phyloP scores from a whole-genome alignment of 1,284 basidiomycete genomes.

The Mycosarcoma maydis region DNA sequence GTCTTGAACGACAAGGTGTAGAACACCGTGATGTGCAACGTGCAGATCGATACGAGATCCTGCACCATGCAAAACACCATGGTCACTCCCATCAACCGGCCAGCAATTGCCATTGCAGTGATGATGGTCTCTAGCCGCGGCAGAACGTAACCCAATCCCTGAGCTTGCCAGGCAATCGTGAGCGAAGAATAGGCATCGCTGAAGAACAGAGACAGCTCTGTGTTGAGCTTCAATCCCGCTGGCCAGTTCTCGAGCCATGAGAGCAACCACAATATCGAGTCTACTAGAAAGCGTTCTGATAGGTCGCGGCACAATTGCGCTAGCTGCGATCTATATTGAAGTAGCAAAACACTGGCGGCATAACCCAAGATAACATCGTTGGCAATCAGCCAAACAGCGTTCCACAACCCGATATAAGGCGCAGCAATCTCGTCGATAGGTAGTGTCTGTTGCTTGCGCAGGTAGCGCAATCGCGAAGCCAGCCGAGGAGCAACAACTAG shows the following conservation, averaged over 20 bases:
- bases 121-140: slow-evolving; percentile 55
- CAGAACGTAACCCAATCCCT: slow-evolving; percentile 13
- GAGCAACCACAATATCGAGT: slow-evolving; percentile 67
- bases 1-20: slow-evolving; percentile 76
- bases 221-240: slow-evolving; percentile 93
- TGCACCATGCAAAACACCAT: slow-evolving; percentile 76
- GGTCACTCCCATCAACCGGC: slow-evolving; percentile 75
- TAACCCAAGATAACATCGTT: slow-evolving; percentile 87
- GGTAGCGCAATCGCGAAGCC: slow-evolving; percentile 18
- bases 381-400: slow-evolving; percentile 86
- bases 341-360: slow-evolving; percentile 71
- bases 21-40: slow-evolving; percentile 78
- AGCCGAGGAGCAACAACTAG: slow-evolving; percentile 66
- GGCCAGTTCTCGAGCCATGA: slow-evolving; percentile 95
- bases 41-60: slow-evolving; percentile 76
- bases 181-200: slow-evolving; percentile 75
- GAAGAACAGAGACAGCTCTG: slow-evolving; percentile 85
- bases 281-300: slow-evolving; percentile 16
- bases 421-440: slow-evolving; percentile 29
- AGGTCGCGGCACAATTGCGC: slow-evolving; percentile 3
- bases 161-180: slow-evolving; percentile 23
- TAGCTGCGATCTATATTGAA: slow-evolving; percentile 19
- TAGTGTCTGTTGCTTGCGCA: slow-evolving; percentile 14
- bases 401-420: slow-evolving; percentile 77
- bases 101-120: slow-evolving; percentile 72